Conservation (phyloP, 2,329 filamentous ascomycete species). For the Trichoderma koningiopsis region DNA sequence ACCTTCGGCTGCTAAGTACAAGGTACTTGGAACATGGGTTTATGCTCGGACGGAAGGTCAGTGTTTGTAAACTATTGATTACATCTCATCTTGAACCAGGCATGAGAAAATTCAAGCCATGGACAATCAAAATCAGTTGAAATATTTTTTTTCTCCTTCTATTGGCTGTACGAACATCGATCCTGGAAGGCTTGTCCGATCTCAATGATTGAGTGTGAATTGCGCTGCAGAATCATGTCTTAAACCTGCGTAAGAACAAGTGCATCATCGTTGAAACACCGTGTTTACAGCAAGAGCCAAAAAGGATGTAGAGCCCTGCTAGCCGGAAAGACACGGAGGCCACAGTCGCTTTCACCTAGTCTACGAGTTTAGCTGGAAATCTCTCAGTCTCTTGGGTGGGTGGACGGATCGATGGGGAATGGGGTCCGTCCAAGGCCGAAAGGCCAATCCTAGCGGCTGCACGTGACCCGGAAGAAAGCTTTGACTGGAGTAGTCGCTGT, state of each 20-base stretch:
- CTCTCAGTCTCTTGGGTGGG: conserved; percentile 2
- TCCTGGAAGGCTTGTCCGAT: neutral
- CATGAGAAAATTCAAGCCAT: neutral
- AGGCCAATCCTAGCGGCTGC: conserved; percentile 27
- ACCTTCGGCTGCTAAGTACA: neutral
- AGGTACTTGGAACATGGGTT: neutral
- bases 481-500: conserved; percentile 46
- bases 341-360: neutral
- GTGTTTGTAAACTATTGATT: neutral
- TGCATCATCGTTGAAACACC: neutral
- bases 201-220: neutral
- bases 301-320: neutral
- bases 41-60: too few relatives aligned
- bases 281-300: neutral
- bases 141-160: neutral
- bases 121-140: neutral
- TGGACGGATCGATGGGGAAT: conserved; percentile 7
- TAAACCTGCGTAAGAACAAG: neutral
- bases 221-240: neutral
- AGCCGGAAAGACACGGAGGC: conserved; percentile 21
- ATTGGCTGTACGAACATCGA: neutral
- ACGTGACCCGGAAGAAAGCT: conserved; percentile 48
- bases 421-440: conserved; percentile 8
- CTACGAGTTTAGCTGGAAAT: conserved; percentile 9
- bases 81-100: neutral